Evolutionary conservation across 176 grass and related monocot species (phyloP).

Genomic region (Phoenix dactylifera): DNA sequence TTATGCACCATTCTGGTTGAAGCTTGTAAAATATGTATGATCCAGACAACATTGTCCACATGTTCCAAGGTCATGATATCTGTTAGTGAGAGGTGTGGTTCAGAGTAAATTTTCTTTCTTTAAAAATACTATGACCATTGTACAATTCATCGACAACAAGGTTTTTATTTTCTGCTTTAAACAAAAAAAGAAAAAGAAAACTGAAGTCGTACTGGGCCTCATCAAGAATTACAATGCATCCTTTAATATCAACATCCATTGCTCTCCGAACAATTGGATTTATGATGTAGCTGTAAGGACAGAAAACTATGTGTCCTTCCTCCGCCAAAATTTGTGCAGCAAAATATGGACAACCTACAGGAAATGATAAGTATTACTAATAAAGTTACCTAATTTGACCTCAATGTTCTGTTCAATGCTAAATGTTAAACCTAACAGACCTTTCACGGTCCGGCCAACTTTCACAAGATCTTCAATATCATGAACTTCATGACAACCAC

Average conservation of each 20-base stretch:
- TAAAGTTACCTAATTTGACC: too few species aligned
- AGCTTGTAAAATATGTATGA: too few species aligned
- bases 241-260: slow-evolving; percentile 88
- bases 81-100: too few species aligned
- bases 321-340: slow-evolving; percentile 81
- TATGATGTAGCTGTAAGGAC: slow-evolving; percentile 88
- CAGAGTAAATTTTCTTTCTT: too few species aligned
- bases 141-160: too few species aligned
- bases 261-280: slow-evolving; percentile 90
- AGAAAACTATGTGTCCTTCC: slow-evolving; percentile 80
- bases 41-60: too few species aligned
- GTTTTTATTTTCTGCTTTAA: too few species aligned
- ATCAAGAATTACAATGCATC: slow-evolving; percentile 80
- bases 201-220: slow-evolving; percentile 79
- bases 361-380: slow-evolving; percentile 1
- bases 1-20: background rate
- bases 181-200: background rate
- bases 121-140: too few species aligned
- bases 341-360: slow-evolving; percentile 88
- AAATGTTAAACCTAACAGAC: slow-evolving; percentile 20
- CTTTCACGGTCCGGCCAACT: slow-evolving; percentile 58
- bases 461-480: slow-evolving; percentile 96
- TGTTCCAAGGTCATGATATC: too few species aligned
- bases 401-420: too few species aligned
- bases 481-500: slow-evolving; percentile 88